A percentile compares a stretch with the other conserved stretches of the same genome.
Evolutionary conservation across 176 grass and related monocot species (phyloP).

Genomic region (Olyra latifolia): DNA sequence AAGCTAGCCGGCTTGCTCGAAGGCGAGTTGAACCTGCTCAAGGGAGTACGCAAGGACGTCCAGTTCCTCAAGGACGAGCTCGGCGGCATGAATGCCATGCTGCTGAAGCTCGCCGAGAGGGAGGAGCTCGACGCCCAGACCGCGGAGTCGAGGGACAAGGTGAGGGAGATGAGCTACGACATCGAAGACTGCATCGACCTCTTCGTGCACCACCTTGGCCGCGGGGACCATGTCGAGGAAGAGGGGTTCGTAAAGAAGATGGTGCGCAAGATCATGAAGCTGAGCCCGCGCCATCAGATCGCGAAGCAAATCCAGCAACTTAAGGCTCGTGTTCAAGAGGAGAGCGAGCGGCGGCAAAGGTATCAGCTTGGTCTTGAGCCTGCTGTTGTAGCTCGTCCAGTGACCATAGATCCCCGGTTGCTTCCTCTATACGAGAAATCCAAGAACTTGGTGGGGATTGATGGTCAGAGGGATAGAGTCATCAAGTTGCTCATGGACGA

Average conservation of each 20-base stretch:
- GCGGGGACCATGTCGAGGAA: too few relatives aligned
- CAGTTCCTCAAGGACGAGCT: neutral
- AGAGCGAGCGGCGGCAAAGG: too few relatives aligned
- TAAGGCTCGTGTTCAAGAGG: too few relatives aligned
- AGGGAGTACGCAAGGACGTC: too few relatives aligned
- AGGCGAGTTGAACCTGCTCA: neutral
- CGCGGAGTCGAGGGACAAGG: conserved; percentile 1
- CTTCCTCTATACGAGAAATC: neutral
- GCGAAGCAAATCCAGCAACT: too few relatives aligned
- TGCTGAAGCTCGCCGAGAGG: neutral
- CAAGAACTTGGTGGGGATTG: neutral
- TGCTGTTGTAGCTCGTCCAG: too few relatives aligned
- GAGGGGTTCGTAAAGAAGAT: too few relatives aligned
- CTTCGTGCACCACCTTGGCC: too few relatives aligned
- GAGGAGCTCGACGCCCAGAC: neutral
- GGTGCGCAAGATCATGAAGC: too few relatives aligned
- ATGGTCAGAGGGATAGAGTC: conserved; percentile 7
- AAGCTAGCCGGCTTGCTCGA: neutral
- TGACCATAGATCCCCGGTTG: conserved; percentile 1
- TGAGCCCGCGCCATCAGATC: too few relatives aligned
- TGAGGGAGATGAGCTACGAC: conserved; percentile 23
- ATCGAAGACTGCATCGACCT: conserved; percentile 21
- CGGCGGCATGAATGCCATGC: neutral
- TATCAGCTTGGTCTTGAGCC: too few relatives aligned
- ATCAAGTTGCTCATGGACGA: neutral